A percentile compares a stretch with the other conserved stretches of the same genome.
Conservation (phyloP, 1,139 yeast species). For the Candida neerlandica region DNA sequence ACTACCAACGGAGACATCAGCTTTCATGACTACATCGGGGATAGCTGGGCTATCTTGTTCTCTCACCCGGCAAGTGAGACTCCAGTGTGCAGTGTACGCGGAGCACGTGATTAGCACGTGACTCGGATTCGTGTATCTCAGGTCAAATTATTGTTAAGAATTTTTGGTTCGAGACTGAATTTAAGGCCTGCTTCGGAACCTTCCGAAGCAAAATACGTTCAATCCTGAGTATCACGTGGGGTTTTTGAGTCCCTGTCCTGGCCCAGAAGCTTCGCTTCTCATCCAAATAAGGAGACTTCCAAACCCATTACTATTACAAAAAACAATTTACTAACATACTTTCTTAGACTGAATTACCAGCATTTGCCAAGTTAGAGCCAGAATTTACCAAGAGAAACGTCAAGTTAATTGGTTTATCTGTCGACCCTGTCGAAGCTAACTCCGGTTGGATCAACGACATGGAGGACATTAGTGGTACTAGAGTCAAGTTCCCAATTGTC, state of each 20-base stretch:
- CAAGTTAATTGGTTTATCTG: slow-evolving; percentile 78
- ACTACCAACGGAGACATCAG: slow-evolving; percentile 74
- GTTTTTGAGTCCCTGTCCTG: no score
- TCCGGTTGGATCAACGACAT: slow-evolving; percentile 82
- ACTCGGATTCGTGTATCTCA: no score
- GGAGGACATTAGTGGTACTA: slow-evolving; percentile 71
- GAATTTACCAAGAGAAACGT: slow-evolving; percentile 78
- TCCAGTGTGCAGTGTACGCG: slow-evolving; percentile 61
- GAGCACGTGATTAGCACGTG: no score
- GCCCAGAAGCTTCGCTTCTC: no score
- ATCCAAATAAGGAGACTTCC: no score
- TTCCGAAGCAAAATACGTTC: no score
- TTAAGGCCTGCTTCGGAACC: no score
- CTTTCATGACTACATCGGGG: slow-evolving; percentile 76
- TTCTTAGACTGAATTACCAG: slow-evolving; percentile 73
- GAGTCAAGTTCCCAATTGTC: slow-evolving; percentile 73
- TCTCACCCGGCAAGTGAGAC: slow-evolving; percentile 90
- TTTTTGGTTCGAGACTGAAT: no score
- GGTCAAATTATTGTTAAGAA: no score
- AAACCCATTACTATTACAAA: no score
- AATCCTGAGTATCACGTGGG: no score
- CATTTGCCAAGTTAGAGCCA: slow-evolving; percentile 80
- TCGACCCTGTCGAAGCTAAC: slow-evolving; percentile 72
- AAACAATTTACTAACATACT: background rate
- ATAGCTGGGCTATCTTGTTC: slow-evolving; percentile 77